Evolutionary conservation across 2,329 filamentous ascomycete species (phyloP).

Genomic region (Rhynchosporium secalis): DNA sequence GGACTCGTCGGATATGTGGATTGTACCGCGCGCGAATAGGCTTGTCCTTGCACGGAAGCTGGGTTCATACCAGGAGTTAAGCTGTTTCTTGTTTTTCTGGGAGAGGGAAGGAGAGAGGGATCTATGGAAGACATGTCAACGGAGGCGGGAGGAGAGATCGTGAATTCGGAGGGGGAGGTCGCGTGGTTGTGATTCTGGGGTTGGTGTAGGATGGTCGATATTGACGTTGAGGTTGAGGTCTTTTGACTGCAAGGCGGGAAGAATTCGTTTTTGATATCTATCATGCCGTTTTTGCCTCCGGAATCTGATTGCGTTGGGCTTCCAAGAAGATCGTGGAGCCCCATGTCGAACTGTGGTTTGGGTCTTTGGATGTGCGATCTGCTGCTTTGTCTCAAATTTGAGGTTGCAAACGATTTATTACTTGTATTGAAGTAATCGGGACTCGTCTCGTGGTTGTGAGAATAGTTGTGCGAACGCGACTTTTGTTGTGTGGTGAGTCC

Average conservation of each 20-base stretch:
- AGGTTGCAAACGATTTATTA: slow-evolving; percentile 15
- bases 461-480: slow-evolving; percentile 21
- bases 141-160: slow-evolving; percentile 33
- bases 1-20: slow-evolving; percentile 15
- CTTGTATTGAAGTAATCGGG: slow-evolving; percentile 29
- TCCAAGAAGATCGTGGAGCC: slow-evolving; percentile 38
- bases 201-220: slow-evolving; percentile 8
- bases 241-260: slow-evolving; percentile 17
- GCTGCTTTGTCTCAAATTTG: slow-evolving; percentile 4
- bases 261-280: slow-evolving; percentile 27
- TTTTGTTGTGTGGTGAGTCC: slow-evolving; percentile 31
- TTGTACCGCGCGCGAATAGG: slow-evolving; percentile 18
- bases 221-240: slow-evolving; percentile 10
- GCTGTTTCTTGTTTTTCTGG: not conserved
- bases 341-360: slow-evolving; percentile 40
- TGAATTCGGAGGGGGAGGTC: slow-evolving; percentile 28
- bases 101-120: slow-evolving; percentile 32
- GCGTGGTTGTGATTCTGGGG: slow-evolving; percentile 8
- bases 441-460: slow-evolving; percentile 1
- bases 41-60: slow-evolving; percentile 1
- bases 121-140: slow-evolving; percentile 36
- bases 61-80: not conserved
- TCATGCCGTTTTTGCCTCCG: not conserved
- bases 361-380: slow-evolving; percentile 23
- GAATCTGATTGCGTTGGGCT: slow-evolving; percentile 12